Base-by-base conservation (phyloP, 2,329 filamentous ascomycete genomes). In the Trichophyton benhamiae region DNA sequence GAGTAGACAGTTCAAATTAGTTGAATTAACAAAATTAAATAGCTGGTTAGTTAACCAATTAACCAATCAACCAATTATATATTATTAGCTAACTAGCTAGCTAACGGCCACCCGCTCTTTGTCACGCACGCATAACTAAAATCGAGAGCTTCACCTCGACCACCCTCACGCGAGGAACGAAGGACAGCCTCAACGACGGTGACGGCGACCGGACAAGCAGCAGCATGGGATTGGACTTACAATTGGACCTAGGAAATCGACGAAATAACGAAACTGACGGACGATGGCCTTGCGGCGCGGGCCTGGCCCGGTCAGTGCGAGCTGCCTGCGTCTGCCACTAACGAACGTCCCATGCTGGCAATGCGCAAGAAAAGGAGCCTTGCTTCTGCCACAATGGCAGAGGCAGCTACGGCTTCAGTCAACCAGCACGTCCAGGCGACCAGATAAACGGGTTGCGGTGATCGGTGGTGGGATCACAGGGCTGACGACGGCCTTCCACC, bases 401-500 rank as follows among this genome's bases (percentile, higher is more conserved):
- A 22, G 27, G 25, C 13, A n/a, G 22, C 49, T 30, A 15, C 22
- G 5, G 49, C 49, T 53, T 30, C 49, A 30, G 27, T 11, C n/a
- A 11, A n/a, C 27, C 33, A 25, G 17, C 55, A 41, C 27, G 55
- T 8, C 55, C 17, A 20, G 6, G 11, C 55, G n/a, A 27, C n/a
- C 60, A 33, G 42, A 52, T 15, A 48, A 48, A 48, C 44, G 52
- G 3, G 61, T 66, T 17, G 89, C 87, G 25, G 79, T 95, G 59
- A 74, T 95, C 33, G 91, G 91, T 59, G 89, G 86, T 63, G 91
- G 91, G 46, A 85, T 96, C 70, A 94, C 89, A 1, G 91, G 91
- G 58, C 81, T 96, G 57, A 83, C 87, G 41, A 81, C 85, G 44
- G 89, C 90, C 33, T 89, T 89, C 77, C 91, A 89, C 72, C 79